Evolutionary conservation across 805 yeast species (phyloP).

Genomic region (Saccharomycopsis selenospora): DNA sequence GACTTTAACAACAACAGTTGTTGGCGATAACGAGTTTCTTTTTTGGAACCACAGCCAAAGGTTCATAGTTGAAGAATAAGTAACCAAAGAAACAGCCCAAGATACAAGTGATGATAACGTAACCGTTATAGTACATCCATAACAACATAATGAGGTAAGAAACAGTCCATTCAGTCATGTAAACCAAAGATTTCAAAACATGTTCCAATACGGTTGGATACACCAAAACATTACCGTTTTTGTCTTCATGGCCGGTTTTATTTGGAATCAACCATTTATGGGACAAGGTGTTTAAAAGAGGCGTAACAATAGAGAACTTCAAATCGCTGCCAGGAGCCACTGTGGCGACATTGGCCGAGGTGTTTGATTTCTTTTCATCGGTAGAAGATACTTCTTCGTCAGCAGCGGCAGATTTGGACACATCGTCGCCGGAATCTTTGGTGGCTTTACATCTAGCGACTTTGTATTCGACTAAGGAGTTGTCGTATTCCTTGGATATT

Average conservation of each 20-base stretch:
- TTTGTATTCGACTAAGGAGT: constrained; percentile 28
- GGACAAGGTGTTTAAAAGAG: constrained; percentile 25
- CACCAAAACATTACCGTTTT: constrained; percentile 20
- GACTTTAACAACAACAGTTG: constrained; percentile 5
- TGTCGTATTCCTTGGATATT: constrained; percentile 44
- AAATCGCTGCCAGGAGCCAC: constrained; percentile 9
- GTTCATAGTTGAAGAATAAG: constrained; percentile 44
- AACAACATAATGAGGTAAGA: constrained; percentile 62
- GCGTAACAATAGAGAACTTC: neutral
- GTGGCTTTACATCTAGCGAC: constrained; percentile 24
- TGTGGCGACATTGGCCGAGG: constrained; percentile 21
- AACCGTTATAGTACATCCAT: constrained; percentile 72
- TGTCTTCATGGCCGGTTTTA: constrained; percentile 9
- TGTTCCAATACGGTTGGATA: constrained; percentile 46
- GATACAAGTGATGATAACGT: constrained; percentile 54
- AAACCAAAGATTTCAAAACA: constrained; percentile 40
- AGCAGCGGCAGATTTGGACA: constrained; percentile 6
- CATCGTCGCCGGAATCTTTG: constrained; percentile 11
- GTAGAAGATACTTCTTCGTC: constrained; percentile 1
- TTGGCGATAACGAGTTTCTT: constrained; percentile 5
- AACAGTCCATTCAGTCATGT: constrained; percentile 54
- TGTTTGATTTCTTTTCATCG: constrained; percentile 19
- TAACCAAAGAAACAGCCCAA: constrained; percentile 57
- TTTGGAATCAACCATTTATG: constrained; percentile 31
- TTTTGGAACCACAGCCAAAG: constrained; percentile 24